Conservation (phyloP, 2,329 filamentous ascomycete genomes). For the Ilyonectria robusta region DNA sequence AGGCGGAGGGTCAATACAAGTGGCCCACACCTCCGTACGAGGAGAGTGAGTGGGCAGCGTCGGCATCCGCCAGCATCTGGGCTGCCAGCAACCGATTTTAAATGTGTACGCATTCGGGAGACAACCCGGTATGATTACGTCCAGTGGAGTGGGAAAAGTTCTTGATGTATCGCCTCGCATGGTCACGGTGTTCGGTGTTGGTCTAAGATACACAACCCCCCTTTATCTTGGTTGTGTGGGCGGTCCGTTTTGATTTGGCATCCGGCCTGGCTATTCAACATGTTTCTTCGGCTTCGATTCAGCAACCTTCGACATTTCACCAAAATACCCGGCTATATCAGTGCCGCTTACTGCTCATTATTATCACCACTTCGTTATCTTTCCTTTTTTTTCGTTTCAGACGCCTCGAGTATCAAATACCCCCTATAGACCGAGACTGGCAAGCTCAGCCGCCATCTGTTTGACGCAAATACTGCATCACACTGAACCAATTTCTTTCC, state of each 20-base stretch:
- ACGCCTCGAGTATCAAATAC: constrained; percentile 54
- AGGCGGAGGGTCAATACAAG: constrained; percentile 71
- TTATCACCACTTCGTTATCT: constrained; percentile 40
- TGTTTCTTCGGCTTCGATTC: constrained; percentile 49
- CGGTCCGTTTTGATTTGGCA: constrained; percentile 43
- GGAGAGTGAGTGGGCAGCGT: constrained; percentile 90
- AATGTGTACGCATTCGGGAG: constrained; percentile 35
- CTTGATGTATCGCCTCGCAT: constrained; percentile 45
- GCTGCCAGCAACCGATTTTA: constrained; percentile 77
- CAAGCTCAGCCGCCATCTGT: constrained; percentile 48
- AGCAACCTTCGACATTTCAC: constrained; percentile 38
- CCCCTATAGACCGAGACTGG: constrained; percentile 56
- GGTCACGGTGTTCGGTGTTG: constrained; percentile 50
- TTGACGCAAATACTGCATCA: constrained; percentile 48
- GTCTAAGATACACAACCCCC: constrained; percentile 40
- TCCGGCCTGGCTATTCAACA: constrained; percentile 47
- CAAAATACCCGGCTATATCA: constrained; percentile 49
- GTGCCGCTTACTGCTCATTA: constrained; percentile 43
- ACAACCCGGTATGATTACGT: constrained; percentile 42
- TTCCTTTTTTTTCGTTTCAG: constrained; percentile 43
- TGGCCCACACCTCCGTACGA: constrained; percentile 98
- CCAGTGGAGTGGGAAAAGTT: constrained; percentile 46
- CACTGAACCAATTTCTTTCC: constrained; percentile 49
- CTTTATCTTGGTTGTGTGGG: constrained; percentile 40
- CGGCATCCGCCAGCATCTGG: constrained; percentile 86